Evolutionary conservation across 441 rosid species (phyloP), one percentile per base, ranked within the genome.

Genomic region (Daphne laureola): DNA sequence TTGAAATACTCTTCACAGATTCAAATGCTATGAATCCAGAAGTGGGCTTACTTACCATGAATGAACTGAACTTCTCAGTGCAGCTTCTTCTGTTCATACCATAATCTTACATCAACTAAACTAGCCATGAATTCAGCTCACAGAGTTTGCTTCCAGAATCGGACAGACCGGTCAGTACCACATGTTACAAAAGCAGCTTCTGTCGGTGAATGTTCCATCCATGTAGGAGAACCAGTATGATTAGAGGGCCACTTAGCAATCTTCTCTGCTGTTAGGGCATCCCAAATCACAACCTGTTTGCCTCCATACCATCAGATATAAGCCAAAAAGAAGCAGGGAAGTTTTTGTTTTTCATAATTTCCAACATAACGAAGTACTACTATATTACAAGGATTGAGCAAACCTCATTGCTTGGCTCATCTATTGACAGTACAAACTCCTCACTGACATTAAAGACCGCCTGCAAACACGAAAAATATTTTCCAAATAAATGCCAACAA

Each of bases 401-500:
- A 59, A 83, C 86, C 90, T 83, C 86, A 14, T 80, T 83, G 79
- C 66, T 73, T 27, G 58, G 56, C 62, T 83, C 86, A 54, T 83
- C 84, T 25, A 76, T 64, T 69, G 83, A 81, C 46, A 83, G 48
- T 21, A 90, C 81, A 71, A 90, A 86, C 67, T 90, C 95, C 75
- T 84, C 93, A 2, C 87, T 84, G 46, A 86, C 85, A 46, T 79
- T 86, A 68, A 86, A 86, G 68, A 79, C 79, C 62, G 95, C 97
- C 97, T 89, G 85, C 70, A 55, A 14, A 53, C 43, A 58, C 43
- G 2, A 5, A 5, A 5, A 5, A 3, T 21, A 21, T 5, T n/a
- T n/a, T n/a, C n/a, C 1, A 31, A 31, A 4, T 5, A 31, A 31
- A 31, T 1, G 11, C 8, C 0, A 9, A 31, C 38, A 31, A 31